Evolutionary conservation across 1,284 basidiomycete genomes (phyloP).

Genomic region (Ceratobasidium sp.): DNA sequence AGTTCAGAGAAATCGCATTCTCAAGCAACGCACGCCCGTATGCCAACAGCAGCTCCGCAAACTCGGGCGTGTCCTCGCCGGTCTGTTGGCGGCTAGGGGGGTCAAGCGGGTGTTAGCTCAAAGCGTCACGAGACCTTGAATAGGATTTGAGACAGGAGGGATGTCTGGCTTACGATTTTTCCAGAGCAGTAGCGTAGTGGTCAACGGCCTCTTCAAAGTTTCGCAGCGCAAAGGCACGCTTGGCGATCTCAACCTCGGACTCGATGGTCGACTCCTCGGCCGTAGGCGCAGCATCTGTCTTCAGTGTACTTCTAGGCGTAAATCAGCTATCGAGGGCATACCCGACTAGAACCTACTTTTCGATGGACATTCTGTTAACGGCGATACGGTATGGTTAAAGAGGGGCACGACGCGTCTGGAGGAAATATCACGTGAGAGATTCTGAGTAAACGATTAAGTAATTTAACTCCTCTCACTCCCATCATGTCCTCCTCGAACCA

Average conservation of each 20-base stretch:
- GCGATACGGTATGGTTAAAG: background rate
- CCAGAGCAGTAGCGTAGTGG: constrained; percentile 82
- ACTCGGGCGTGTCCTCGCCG: constrained; percentile 76
- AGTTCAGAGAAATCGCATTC: constrained; percentile 80
- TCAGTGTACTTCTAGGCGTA: constrained; percentile 2
- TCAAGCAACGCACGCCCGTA: constrained; percentile 89
- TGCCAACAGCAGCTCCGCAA: constrained; percentile 80
- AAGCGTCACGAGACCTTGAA: too few species aligned
- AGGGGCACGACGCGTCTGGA: constrained; percentile 40
- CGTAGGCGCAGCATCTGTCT: constrained; percentile 3
- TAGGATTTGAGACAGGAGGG: background rate
- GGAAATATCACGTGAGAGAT: constrained; percentile 30
- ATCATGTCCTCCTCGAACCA: constrained; percentile 3
- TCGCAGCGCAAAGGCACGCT: constrained; percentile 84
- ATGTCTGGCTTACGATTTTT: constrained; percentile 65
- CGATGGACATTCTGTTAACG: constrained; percentile 16
- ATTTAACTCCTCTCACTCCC: background rate
- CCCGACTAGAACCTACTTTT: background rate
- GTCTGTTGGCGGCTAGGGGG: constrained; percentile 66
- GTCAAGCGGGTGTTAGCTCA: constrained; percentile 48
- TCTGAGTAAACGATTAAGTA: background rate
- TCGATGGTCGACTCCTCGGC: constrained; percentile 56
- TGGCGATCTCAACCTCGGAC: constrained; percentile 71
- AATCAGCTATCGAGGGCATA: constrained; percentile 2
- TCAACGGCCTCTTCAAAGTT: constrained; percentile 87